phyloP scores from a whole-genome alignment of 2,329 filamentous ascomycete genomes.

The Sodiomyces alkalinus region DNA sequence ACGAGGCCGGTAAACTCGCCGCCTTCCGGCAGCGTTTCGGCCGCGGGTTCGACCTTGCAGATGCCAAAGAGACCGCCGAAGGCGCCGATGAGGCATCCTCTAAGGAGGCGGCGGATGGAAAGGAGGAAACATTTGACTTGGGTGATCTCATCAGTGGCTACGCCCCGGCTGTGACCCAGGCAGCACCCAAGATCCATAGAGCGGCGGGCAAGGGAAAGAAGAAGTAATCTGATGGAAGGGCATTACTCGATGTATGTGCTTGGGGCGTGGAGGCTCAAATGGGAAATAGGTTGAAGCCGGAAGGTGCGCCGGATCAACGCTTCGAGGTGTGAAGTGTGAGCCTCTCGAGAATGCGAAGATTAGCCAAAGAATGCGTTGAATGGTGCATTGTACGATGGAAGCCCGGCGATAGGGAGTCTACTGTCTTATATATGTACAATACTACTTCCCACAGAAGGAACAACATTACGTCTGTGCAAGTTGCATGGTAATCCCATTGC shows the following conservation, averaged over 20 bases:
- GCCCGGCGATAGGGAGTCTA: no score
- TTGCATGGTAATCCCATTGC: no score
- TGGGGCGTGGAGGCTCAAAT: no score
- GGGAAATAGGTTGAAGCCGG: no score
- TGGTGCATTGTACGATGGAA: no score
- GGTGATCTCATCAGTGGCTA: conserved; percentile 39
- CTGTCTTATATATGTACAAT: conserved; percentile 11
- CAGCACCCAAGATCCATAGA: conserved; percentile 19
- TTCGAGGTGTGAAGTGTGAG: no score
- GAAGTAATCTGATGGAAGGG: no score
- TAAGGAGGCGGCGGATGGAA: conserved; percentile 6
- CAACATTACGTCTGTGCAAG: no score
- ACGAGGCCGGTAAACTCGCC: conserved; percentile 80
- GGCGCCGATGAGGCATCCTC: conserved; percentile 8
- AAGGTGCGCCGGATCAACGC: no score
- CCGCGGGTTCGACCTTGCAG: conserved; percentile 57
- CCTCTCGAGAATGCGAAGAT: no score
- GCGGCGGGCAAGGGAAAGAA: conserved; percentile 21
- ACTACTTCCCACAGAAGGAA: conserved; percentile 3
- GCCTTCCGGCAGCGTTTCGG: conserved; percentile 81
- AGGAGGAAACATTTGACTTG: conserved; percentile 17
- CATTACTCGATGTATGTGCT: no score
- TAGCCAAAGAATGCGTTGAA: no score
- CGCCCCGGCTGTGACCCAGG: conserved; percentile 16
- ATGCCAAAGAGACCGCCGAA: conserved; percentile 15